phyloP scores from a whole-genome alignment of 1,139 yeast genomes.

The Yamadazyma atmosphaerica region DNA sequence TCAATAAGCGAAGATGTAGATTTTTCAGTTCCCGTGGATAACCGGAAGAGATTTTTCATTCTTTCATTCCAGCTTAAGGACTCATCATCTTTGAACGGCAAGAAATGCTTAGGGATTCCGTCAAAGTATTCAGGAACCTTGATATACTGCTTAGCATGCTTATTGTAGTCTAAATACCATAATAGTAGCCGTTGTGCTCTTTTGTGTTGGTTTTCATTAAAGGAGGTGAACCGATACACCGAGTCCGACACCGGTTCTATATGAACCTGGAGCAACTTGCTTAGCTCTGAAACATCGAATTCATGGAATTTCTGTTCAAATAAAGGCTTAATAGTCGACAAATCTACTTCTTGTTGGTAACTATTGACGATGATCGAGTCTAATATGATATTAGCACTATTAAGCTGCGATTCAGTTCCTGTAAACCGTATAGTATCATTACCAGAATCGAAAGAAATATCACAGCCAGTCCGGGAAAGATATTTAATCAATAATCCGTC shows the following conservation, averaged over 20 bases:
- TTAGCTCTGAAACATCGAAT: slow-evolving; percentile 28
- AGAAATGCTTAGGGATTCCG: slow-evolving; percentile 3
- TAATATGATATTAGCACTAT: slow-evolving; percentile 34
- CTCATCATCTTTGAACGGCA: slow-evolving; percentile 36
- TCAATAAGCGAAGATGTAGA: slow-evolving; percentile 6
- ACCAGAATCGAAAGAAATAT: slow-evolving; percentile 37
- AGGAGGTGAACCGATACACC: slow-evolving; percentile 30
- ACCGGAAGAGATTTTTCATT: slow-evolving; percentile 15
- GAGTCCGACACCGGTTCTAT: slow-evolving; percentile 25
- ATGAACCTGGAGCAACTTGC: slow-evolving; percentile 35
- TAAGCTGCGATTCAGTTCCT: slow-evolving; percentile 37
- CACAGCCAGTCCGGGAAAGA: slow-evolving; percentile 58
- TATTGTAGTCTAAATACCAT: slow-evolving; percentile 40
- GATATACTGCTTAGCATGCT: slow-evolving; percentile 25
- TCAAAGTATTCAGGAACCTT: slow-evolving; percentile 17
- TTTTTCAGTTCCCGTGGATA: too few species aligned
- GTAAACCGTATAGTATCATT: slow-evolving; percentile 20
- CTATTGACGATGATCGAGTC: slow-evolving; percentile 34
- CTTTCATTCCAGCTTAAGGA: slow-evolving; percentile 37
- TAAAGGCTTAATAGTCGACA: slow-evolving; percentile 24
- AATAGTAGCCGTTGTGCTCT: slow-evolving; percentile 39
- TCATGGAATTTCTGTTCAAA: slow-evolving; percentile 25
- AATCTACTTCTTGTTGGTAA: slow-evolving; percentile 32
- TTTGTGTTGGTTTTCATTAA: slow-evolving; percentile 27
- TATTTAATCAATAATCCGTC: slow-evolving; percentile 48